Evolutionary conservation across 495 filamentous ascomycete species (phyloP), one percentile per base, ranked within the genome.

Genomic region (Parachaetomium inaequale): DNA sequence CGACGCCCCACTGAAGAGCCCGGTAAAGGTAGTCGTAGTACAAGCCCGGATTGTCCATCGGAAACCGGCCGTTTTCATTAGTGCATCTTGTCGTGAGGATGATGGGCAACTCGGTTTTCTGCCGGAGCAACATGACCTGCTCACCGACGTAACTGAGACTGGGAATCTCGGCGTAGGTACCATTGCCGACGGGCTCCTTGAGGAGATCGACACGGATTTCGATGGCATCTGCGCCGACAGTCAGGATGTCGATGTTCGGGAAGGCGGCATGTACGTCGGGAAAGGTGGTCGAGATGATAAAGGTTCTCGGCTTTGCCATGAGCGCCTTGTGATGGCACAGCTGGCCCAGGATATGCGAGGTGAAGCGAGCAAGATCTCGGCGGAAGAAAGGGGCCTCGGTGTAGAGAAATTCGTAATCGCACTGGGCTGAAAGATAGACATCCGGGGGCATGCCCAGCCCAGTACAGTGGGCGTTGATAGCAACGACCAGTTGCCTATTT

Each of bases 371-470:
- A 17, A 92, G 73, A 68, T 92, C 89, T 36, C 88, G 81, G n/a
- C 89, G 84, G 61, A 86, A 85, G 70, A 87, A 91, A 0, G 86
- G 84, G 45, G 76, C 76, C 58, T 85, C 79, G 10, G 88, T 87
- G 75, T 92, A 93, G 23, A 94, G 78, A 64, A 92, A 94, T 72
- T 94, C 90, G 73, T 91, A 92, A 71, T 92, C 85, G 71, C 87
- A 90, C 21, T 77, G 68, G 31, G 84, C 78, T 4, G 84, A 88
- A 28, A 91, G 78, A 40, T 78, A 68, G 40, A 85, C 78, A 61
- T 89, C 86, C 19, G 84, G 85, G 12, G 83, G 82, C 72, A 88
- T 87, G 23, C 86, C 84, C 42, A 85, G 79, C 62, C 85, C 85
- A 59, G 91, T 84, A 69, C 87, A 88, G 63, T 92, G 87, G 4